Conservation (phyloP, 192 early-diverging fungal genomes). For the Coemansia sp. region DNA sequence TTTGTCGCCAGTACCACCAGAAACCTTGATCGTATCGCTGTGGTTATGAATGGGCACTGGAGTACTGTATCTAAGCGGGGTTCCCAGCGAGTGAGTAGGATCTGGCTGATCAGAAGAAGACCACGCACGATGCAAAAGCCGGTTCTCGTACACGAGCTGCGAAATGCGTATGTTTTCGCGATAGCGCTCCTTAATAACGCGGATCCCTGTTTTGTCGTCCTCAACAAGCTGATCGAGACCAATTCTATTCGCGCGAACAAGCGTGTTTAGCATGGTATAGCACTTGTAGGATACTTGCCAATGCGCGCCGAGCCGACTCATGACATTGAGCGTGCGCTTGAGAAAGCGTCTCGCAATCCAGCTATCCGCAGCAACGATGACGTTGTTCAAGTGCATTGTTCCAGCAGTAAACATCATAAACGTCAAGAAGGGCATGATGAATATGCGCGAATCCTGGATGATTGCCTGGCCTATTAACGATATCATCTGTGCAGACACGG, state of each 20-base stretch:
- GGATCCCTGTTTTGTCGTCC: constrained; percentile 22
- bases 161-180: constrained; percentile 30
- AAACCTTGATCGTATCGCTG: not conserved
- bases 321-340: constrained; percentile 54
- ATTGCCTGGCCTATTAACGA: constrained; percentile 47
- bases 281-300: constrained; percentile 57
- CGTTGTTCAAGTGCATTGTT: constrained; percentile 55
- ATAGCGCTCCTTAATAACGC: constrained; percentile 33
- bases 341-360: constrained; percentile 53
- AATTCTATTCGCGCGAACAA: constrained; percentile 49
- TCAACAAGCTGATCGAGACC: constrained; percentile 40
- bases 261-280: constrained; percentile 53
- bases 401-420: constrained; percentile 58
- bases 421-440: constrained; percentile 56
- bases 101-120: not conserved
- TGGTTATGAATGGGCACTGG: not conserved
- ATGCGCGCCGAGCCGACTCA: constrained; percentile 53
- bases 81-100: not conserved
- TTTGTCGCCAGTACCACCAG: not conserved
- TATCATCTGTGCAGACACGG: constrained; percentile 56
- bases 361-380: constrained; percentile 53
- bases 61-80: not conserved
- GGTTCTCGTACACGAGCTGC: constrained; percentile 36
- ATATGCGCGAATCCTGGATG: constrained; percentile 46
- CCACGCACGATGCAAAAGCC: constrained; percentile 16